phyloP scores from a whole-genome alignment of 306 rosid genomes.

The Datisca glomerata region DNA sequence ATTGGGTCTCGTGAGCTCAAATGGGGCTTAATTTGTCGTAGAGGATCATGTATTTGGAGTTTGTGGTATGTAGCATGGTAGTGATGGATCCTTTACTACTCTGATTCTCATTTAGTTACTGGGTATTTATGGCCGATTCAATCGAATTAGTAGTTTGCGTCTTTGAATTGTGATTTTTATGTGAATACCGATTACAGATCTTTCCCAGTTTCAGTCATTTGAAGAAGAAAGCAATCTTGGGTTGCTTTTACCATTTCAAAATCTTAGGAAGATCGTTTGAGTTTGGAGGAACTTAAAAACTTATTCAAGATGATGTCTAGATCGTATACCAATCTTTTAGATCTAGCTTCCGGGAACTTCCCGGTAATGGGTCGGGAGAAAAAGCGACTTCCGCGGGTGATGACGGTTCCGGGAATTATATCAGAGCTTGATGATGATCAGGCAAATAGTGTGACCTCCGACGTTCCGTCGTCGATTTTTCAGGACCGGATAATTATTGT shows the following conservation, averaged over 20 bases:
- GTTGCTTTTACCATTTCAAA: slow-evolving; percentile 15
- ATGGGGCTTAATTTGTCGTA: no score
- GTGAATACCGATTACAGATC: slow-evolving; percentile 21
- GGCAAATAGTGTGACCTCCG: slow-evolving; percentile 44
- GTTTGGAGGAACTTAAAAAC: slow-evolving; percentile 12
- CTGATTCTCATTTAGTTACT: neutral
- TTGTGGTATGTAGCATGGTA: no score
- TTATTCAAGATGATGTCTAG: slow-evolving; percentile 39
- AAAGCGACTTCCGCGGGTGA: slow-evolving; percentile 40
- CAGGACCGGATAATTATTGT: slow-evolving; percentile 48
- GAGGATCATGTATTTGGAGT: no score
- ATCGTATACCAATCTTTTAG: slow-evolving; percentile 52
- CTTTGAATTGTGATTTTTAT: slow-evolving; percentile 7
- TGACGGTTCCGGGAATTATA: slow-evolving; percentile 45
- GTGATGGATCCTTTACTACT: no score
- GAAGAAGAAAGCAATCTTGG: slow-evolving; percentile 15
- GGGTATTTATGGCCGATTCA: neutral
- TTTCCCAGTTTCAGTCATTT: slow-evolving; percentile 14
- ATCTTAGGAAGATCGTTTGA: slow-evolving; percentile 8
- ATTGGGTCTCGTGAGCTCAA: no score
- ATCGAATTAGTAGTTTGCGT: slow-evolving; percentile 2
- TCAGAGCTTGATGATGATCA: slow-evolving; percentile 56
- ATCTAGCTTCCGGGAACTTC: slow-evolving; percentile 52
- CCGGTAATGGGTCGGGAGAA: slow-evolving; percentile 46
- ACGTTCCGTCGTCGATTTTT: slow-evolving; percentile 37